Conservation (phyloP, 2,329 filamentous ascomycete species). For the Ophiostoma perfectum region DNA sequence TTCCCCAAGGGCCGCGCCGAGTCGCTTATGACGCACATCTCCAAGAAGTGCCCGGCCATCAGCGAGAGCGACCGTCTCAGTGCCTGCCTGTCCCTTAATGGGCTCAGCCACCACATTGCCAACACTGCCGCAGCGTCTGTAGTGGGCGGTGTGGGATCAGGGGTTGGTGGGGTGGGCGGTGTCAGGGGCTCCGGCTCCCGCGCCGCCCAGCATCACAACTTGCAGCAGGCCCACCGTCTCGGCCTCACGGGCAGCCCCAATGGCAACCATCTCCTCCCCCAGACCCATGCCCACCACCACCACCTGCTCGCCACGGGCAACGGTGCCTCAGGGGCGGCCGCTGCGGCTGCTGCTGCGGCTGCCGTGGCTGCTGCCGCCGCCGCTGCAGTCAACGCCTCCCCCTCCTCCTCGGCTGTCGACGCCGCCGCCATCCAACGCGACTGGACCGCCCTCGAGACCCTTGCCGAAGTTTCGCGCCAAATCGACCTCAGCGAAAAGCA, state of each 20-base stretch:
- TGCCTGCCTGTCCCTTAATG: slow-evolving; percentile 66
- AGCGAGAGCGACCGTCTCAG: slow-evolving; percentile 68
- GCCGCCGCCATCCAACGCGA: slow-evolving; percentile 43
- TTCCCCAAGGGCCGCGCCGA: slow-evolving; percentile 89
- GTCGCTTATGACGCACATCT: slow-evolving; percentile 71
- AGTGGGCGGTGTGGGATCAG: slow-evolving; percentile 20
- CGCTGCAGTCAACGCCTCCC: slow-evolving; percentile 14
- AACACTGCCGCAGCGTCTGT: slow-evolving; percentile 26
- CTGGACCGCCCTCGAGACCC: slow-evolving; percentile 76
- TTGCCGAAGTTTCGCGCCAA: slow-evolving; percentile 82
- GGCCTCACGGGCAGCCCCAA: slow-evolving; percentile 16
- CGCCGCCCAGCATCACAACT: slow-evolving; percentile 17
- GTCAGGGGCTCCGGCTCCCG: slow-evolving; percentile 15
- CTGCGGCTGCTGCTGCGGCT: slow-evolving; percentile 16
- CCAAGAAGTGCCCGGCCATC: slow-evolving; percentile 80
- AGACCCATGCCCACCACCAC: slow-evolving; percentile 28
- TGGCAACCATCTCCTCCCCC: slow-evolving; percentile 1
- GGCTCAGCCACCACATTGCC: slow-evolving; percentile 45
- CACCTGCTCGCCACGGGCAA: slow-evolving; percentile 23
- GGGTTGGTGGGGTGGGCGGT: slow-evolving; percentile 1
- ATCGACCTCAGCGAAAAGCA: slow-evolving; percentile 62
- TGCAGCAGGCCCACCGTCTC: slow-evolving; percentile 17
- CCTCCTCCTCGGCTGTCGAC: slow-evolving; percentile 29
- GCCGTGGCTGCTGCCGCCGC: slow-evolving; percentile 20
- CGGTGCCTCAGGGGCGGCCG: slow-evolving; percentile 11